phyloP scores from a whole-genome alignment of 1,139 yeast species.

The Hemisphaericaspora lyxosophila region DNA sequence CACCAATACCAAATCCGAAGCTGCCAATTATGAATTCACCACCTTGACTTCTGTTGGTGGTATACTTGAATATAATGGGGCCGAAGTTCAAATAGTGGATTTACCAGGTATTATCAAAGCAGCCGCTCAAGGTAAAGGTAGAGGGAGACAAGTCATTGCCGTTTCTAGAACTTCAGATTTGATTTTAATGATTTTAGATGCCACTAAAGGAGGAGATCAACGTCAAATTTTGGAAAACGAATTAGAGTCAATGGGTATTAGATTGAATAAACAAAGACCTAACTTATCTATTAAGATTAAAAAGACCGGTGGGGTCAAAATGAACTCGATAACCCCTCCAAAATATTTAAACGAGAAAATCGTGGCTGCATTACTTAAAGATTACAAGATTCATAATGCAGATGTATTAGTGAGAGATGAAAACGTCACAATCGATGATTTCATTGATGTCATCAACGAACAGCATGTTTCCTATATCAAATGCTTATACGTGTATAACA shows the following conservation, averaged over 20 bases:
- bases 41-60: conserved; percentile 97
- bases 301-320: conserved; percentile 88
- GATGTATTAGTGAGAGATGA: conserved; percentile 90
- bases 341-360: conserved; percentile 78
- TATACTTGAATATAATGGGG: conserved; percentile 89
- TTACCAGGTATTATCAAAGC: conserved; percentile 97
- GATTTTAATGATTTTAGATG: conserved; percentile 91
- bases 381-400: conserved; percentile 88
- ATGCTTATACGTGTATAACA: conserved; percentile 91
- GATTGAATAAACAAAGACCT: conserved; percentile 80
- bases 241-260: conserved; percentile 89
- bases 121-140: conserved; percentile 95
- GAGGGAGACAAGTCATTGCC: conserved; percentile 95
- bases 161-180: conserved; percentile 94
- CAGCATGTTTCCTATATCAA: conserved; percentile 84
- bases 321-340: conserved; percentile 80
- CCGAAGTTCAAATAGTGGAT: conserved; percentile 95
- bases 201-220: conserved; percentile 90
- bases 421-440: conserved; percentile 86
- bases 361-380: conserved; percentile 73
- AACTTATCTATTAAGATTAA: conserved; percentile 77
- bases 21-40: conserved; percentile 94
- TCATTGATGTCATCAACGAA: conserved; percentile 88
- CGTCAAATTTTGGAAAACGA: conserved; percentile 83
- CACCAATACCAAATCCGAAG: conserved; percentile 90